Conservation (phyloP, 2,329 filamentous ascomycete genomes). For the Penicillium olsonii region DNA sequence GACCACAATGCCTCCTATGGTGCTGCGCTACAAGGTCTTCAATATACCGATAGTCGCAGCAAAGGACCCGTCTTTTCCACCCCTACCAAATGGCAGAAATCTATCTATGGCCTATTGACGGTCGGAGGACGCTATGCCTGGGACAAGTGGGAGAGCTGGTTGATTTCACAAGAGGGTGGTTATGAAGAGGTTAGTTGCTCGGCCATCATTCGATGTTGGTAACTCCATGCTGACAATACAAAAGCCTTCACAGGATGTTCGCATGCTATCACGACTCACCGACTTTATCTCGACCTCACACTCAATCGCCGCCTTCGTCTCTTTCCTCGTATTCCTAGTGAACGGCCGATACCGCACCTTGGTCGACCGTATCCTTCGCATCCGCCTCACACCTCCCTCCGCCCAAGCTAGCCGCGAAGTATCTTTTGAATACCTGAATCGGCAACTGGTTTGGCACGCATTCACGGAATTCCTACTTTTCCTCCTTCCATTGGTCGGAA, state of each 20-base stretch:
- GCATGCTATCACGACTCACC: constrained; percentile 67
- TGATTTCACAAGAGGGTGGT: constrained; percentile 74
- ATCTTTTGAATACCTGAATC: constrained; percentile 95
- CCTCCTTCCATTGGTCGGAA: constrained; percentile 91
- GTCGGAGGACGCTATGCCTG: constrained; percentile 87
- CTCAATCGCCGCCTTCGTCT: constrained; percentile 76
- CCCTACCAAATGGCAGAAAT: constrained; percentile 81
- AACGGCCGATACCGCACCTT: constrained; percentile 91
- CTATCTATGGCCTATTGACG: constrained; percentile 78
- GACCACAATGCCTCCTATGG: constrained; percentile 95
- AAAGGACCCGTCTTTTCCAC: constrained; percentile 63
- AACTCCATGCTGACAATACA: constrained; percentile 17
- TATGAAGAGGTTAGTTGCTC: constrained; percentile 57
- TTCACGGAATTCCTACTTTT: constrained; percentile 99
- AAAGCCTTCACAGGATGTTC: constrained; percentile 52
- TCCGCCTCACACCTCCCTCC: constrained; percentile 81
- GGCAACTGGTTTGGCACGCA: constrained; percentile 98
- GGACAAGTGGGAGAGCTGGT: constrained; percentile 87
- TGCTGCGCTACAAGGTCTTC: constrained; percentile 85
- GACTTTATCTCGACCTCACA: constrained; percentile 70
- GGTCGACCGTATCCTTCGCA: constrained; percentile 77
- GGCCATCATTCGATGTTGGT: background rate
- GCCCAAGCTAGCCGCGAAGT: constrained; percentile 87
- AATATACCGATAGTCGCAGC: constrained; percentile 80
- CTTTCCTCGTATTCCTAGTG: constrained; percentile 86